A percentile compares a stretch with the other conserved stretches of the same genome.
Conservation (phyloP, 805 yeast genomes). For the Babjeviella inositovora region DNA sequence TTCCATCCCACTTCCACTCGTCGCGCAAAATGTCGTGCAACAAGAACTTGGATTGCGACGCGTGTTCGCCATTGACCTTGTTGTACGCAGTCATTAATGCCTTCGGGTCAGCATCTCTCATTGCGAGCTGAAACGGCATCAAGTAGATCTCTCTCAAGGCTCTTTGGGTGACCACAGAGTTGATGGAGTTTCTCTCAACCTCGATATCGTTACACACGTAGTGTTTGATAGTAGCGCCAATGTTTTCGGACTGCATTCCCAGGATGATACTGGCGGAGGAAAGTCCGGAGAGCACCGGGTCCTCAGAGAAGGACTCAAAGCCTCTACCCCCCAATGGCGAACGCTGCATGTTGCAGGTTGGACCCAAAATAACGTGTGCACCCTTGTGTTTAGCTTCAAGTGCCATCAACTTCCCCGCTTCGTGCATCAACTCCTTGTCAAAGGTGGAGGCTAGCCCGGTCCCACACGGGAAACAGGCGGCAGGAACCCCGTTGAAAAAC, state of each 20-base stretch:
- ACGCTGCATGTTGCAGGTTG: conserved; percentile 35
- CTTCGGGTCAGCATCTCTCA: conserved; percentile 32
- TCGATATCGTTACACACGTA: conserved; percentile 51
- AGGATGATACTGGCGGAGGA: conserved; percentile 29
- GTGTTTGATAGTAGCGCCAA: conserved; percentile 46
- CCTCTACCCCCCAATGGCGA: conserved; percentile 48
- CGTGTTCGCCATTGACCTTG: conserved; percentile 46
- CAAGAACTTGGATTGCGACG: conserved; percentile 23
- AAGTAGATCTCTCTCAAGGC: conserved; percentile 53
- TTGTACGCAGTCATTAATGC: conserved; percentile 50
- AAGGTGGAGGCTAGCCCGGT: conserved; percentile 44
- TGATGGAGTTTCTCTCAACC: conserved; percentile 29
- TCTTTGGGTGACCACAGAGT: conserved; percentile 35
- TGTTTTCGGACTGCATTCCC: conserved; percentile 35
- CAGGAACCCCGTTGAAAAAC: conserved; percentile 31
- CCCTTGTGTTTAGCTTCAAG: conserved; percentile 36
- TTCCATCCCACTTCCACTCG: conserved; percentile 44
- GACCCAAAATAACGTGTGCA: conserved; percentile 32
- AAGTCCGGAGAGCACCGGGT: conserved; percentile 31
- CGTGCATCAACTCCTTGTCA: conserved; percentile 27
- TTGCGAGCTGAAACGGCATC: conserved; percentile 46
- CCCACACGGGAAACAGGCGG: conserved; percentile 48
- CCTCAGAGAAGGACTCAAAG: conserved; percentile 48
- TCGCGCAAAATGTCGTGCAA: conserved; percentile 27
- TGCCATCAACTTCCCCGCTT: conserved; percentile 37